These are phyloP conservation scores for Phaffomyces antillensis DNA, from an alignment of 805 yeast genomes.

Conservation along the genomic window DNA sequence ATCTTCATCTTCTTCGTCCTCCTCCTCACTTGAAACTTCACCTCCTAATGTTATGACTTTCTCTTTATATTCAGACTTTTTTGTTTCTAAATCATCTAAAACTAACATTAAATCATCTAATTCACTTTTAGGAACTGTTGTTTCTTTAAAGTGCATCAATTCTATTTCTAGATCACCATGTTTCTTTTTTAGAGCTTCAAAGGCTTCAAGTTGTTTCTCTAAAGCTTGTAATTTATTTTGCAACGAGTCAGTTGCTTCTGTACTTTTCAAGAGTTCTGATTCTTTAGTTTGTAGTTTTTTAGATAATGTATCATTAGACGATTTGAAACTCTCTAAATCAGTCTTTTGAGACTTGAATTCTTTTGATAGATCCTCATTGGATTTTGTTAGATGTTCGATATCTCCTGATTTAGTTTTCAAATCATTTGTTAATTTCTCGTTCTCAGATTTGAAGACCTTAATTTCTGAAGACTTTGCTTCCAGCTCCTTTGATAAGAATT, in stretches of 20 bases:
- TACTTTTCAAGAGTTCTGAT: background rate
- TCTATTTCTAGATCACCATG: constrained; percentile 17
- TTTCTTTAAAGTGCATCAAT: constrained; percentile 10
- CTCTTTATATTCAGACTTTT: constrained; percentile 48
- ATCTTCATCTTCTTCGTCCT: constrained; percentile 57
- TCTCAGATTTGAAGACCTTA: background rate
- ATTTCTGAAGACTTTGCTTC: background rate
- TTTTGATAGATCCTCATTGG: background rate
- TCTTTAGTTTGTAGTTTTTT: background rate
- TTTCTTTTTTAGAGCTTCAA: constrained; percentile 4
- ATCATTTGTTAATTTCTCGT: constrained; percentile 1
- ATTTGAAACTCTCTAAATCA: no score
- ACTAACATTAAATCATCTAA: constrained; percentile 71
- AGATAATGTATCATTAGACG: background rate
- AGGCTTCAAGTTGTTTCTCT: constrained; percentile 2
- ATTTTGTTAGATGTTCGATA: no score
- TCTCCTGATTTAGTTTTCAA: no score
- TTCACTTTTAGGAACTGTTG: constrained; percentile 41
- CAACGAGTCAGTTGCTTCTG: constrained; percentile 1
- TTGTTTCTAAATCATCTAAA: constrained; percentile 71
- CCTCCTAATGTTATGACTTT: constrained; percentile 47
- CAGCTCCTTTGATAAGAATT: background rate
- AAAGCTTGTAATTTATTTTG: background rate
- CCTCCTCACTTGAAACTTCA: constrained; percentile 65
- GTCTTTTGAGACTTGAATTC: no score